phyloP scores from a whole-genome alignment of 768 basidiomycete species.

The Leccinum ochraceum region DNA sequence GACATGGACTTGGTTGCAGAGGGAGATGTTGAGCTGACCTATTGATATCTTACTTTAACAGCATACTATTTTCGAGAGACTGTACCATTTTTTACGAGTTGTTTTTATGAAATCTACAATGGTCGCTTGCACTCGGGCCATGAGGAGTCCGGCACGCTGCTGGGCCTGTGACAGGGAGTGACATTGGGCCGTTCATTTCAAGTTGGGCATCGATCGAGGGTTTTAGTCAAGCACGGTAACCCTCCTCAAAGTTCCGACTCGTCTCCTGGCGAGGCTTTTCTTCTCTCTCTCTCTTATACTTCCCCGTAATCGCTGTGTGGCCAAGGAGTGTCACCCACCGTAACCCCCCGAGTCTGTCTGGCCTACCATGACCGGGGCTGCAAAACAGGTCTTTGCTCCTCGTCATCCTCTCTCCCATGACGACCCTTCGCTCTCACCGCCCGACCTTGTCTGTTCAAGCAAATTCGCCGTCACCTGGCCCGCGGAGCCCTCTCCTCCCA shows the following conservation, averaged over 20 bases:
- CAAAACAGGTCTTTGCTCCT: constrained; percentile 45
- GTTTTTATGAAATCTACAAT: constrained; percentile 33
- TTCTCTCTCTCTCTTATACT: constrained; percentile 7
- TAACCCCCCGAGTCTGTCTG: not conserved
- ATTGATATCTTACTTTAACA: constrained; percentile 34
- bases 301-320: constrained; percentile 6
- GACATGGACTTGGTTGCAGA: constrained; percentile 95
- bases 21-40: constrained; percentile 63
- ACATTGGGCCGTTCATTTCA: constrained; percentile 27
- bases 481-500: constrained; percentile 43
- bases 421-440: constrained; percentile 40
- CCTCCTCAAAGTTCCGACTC: constrained; percentile 15
- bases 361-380: constrained; percentile 28
- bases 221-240: constrained; percentile 14
- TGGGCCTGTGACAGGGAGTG: constrained; percentile 30
- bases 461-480: constrained; percentile 66
- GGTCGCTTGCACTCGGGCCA: constrained; percentile 23
- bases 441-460: constrained; percentile 50
- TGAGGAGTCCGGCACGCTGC: constrained; percentile 25
- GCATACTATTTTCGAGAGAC: constrained; percentile 25
- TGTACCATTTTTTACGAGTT: constrained; percentile 16
- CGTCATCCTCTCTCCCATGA: constrained; percentile 47
- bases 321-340: constrained; percentile 15
- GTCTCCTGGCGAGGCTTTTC: constrained; percentile 31
- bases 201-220: constrained; percentile 32